Base-by-base conservation (phyloP, 2,329 filamentous ascomycete species). In the Fusarium sp. region DNA sequence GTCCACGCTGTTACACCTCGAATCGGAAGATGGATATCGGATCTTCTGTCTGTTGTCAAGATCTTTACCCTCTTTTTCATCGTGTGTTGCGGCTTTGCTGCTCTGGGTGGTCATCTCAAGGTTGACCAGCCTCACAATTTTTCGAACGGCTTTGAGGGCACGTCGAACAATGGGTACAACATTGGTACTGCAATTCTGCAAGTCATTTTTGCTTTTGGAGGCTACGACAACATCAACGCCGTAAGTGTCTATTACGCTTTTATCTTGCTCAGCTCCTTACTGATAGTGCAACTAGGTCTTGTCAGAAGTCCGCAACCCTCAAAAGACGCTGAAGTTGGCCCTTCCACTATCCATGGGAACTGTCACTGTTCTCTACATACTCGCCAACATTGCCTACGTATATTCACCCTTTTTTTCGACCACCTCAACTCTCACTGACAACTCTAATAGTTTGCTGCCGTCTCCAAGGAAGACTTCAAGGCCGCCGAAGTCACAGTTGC, bases 161-260 rank as follows among this genome's bases (percentile, higher is more conserved):
- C 70, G 0, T 67, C 67, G 0, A 67, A 5, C 45, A 72, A 54
- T 23, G 70, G 67, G 1, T 72, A 72, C 27, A 61, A 64, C 5
- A 72, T 72, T n/a, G 70, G 70, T 0, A 64, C 64, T 20, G 63
- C 63, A 5, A 67, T 72, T 23, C 32, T 72, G 4, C 65, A 67
- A 34, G 70, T 70, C 27, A 70, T 72, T 2, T 72, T 72, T 30
- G 59, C 70, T 2, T 72, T 60, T 27, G 37, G 56, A 4, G 70
- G 70, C 7, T 72, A 72, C 8, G 70, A 72, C n/a, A 72, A 72
- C 6, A 64, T 70, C 45, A 72, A 70, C 23, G 67, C 70, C 1
- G 70, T 70, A 2, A 35, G 69, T 48, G 16, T 23, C 11, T 5
- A 2, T 6, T 14, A 5, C 9, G 5, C n/a, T n/a, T n/a, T n/a